phyloP scores from a whole-genome alignment of 78 protist species.

The Mantamonas sphyraenae region DNA sequence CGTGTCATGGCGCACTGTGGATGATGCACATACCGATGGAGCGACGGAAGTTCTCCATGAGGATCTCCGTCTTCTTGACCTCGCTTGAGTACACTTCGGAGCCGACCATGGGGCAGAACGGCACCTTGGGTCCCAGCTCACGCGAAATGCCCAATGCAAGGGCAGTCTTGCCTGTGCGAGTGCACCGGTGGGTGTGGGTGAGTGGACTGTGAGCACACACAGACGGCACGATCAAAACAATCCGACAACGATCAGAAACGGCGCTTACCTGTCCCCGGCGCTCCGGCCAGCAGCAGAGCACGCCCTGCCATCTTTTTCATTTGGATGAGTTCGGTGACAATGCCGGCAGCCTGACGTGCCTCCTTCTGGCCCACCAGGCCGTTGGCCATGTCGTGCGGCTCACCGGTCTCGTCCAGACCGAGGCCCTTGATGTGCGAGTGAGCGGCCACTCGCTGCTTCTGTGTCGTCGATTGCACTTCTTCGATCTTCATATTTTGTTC shows the following conservation, averaged over 20 bases:
- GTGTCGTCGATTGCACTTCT: slow-evolving; percentile 79
- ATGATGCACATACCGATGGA: slow-evolving; percentile 90
- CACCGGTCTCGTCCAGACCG: slow-evolving; percentile 89
- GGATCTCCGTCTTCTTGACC: slow-evolving; percentile 95
- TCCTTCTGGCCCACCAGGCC: slow-evolving; percentile 97
- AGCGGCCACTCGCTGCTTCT: slow-evolving; percentile 83
- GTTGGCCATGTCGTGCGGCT: slow-evolving; percentile 58
- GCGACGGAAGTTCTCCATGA: slow-evolving; percentile 98
- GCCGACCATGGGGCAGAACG: slow-evolving; percentile 98
- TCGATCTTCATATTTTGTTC: slow-evolving; percentile 64
- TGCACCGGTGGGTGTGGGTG: neutral
- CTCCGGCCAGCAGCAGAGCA: slow-evolving; percentile 96
- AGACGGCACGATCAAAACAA: too few species aligned
- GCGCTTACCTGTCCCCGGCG: slow-evolving; percentile 93
- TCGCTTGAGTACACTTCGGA: slow-evolving; percentile 94
- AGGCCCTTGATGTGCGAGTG: slow-evolving; percentile 98
- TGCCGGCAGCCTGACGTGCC: slow-evolving; percentile 97
- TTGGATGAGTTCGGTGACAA: slow-evolving; percentile 93
- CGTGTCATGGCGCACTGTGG: too few species aligned
- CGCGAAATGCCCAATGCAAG: slow-evolving; percentile 93
- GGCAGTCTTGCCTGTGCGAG: slow-evolving; percentile 86
- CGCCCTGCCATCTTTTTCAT: slow-evolving; percentile 99
- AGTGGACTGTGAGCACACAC: too few species aligned
- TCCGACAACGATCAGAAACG: too few species aligned
- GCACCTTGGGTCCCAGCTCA: slow-evolving; percentile 97